These are phyloP conservation scores for Wallacemonas sp. DNA, from an alignment of 208 protist species.

Conservation along the genomic window DNA sequence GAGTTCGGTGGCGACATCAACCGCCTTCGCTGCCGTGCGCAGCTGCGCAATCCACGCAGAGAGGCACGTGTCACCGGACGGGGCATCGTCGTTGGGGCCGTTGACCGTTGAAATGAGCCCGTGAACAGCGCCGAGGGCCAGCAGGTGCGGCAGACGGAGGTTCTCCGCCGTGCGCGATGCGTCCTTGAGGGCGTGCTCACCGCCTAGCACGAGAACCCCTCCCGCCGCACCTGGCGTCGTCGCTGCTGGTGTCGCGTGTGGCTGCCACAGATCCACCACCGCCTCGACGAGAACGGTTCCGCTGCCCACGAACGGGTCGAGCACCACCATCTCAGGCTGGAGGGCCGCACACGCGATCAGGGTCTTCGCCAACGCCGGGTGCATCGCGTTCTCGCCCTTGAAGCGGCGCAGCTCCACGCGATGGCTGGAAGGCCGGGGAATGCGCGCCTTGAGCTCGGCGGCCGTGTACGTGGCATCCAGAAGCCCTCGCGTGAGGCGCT, in stretches of 20 bases:
- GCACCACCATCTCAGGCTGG: conserved; percentile 9
- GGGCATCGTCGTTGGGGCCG: too few species aligned
- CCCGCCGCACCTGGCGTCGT: not conserved
- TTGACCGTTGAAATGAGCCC: too few species aligned
- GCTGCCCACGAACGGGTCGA: conserved; percentile 46
- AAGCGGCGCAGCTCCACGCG: conserved; percentile 36
- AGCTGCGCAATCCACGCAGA: not conserved
- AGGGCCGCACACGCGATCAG: conserved; percentile 34
- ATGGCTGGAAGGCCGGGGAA: conserved; percentile 30
- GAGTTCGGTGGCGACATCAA: not conserved
- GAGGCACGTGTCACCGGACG: too few species aligned
- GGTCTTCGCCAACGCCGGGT: conserved; percentile 29
- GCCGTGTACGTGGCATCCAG: not conserved
- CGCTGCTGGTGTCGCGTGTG: not conserved
- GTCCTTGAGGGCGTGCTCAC: conserved; percentile 27
- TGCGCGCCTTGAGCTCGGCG: conserved; percentile 27
- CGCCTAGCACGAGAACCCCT: conserved; percentile 24
- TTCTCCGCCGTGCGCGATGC: conserved; percentile 11
- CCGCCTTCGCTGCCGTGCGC: too few species aligned
- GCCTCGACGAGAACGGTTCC: conserved; percentile 41
- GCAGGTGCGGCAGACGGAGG: not conserved
- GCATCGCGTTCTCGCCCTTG: conserved; percentile 56
- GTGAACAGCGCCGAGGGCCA: not conserved
- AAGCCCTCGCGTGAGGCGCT: conserved; percentile 31
- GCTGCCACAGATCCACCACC: not conserved